These are phyloP conservation scores for Quillaja saponaria DNA, from an alignment of 306 rosid species.

Conservation along the genomic window DNA sequence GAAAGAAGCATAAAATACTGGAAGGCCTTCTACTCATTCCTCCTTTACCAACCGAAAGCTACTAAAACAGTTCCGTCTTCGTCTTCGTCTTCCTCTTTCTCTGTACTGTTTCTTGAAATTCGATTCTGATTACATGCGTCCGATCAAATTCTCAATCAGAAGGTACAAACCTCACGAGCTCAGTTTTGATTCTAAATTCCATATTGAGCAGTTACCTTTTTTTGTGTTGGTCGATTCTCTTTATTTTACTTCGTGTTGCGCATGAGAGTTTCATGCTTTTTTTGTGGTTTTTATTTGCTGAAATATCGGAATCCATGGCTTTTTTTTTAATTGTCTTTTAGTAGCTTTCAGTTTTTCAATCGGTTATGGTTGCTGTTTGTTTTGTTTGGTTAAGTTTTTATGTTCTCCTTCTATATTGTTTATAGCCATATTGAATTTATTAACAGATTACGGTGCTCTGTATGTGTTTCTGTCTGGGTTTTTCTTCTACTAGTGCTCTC, in stretches of 20 bases:
- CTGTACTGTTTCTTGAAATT: background rate
- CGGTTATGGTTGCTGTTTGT: background rate
- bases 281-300: constrained; percentile 12
- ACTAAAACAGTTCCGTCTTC: constrained; percentile 30
- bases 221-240: background rate
- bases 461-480: background rate
- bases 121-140: constrained; percentile 26
- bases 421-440: constrained; percentile 11
- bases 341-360: background rate
- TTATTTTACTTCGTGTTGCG: background rate
- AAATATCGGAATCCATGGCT: background rate
- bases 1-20: constrained; percentile 8
- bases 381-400: background rate
- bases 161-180: constrained; percentile 9
- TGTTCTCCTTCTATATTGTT: constrained; percentile 1
- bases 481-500: background rate
- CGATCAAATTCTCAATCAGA: constrained; percentile 22
- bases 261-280: background rate
- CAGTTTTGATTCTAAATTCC: background rate
- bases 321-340: background rate
- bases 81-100: constrained; percentile 15
- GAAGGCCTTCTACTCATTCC: background rate
- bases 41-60: constrained; percentile 1
- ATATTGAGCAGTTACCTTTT: constrained; percentile 9
- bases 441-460: background rate